Evolutionary conservation across 2,329 filamentous ascomycete genomes (phyloP), one percentile per base, ranked within the genome.

Genomic region (Apiospora saccharicola): DNA sequence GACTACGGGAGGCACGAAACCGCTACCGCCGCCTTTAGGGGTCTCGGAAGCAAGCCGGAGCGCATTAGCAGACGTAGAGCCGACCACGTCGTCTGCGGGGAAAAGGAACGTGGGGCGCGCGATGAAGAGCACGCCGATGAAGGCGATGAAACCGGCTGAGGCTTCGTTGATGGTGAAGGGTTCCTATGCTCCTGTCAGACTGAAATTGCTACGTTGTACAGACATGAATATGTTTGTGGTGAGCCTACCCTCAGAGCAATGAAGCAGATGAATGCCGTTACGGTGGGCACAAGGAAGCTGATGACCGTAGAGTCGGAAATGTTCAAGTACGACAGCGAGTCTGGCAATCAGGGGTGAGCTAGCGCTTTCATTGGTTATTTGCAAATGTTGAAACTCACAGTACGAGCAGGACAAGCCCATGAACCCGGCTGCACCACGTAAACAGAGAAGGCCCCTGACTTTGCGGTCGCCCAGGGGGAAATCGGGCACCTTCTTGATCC

Each of bases 291-390:
- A 3, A 96, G 86, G 80, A 96, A 96, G 8, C 92, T 94, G 46
- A 96, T 91, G 34, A 95, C 93, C 0, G 92, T 94, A 0, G 93
- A 92, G 78, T 96, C 94, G 1, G 93, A 90, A 1, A 96, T 86
- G 1, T 93, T 91, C 0, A 96, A 87, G 75, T 94, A 95, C 34
- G 92, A 86, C 0, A 85, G 79, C 0, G 83, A 82, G 44, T 85
- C 81, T 83, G 87, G 69, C 7, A 75, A 73, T 30, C 22, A n/a
- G 14, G 44, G n/a, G 30, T 47, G 8, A 44, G 67, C 44, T 2
- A 51, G 10, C 14, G 24, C 7, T 34, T 43, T 6, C 24, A 16
- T 30, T 30, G 6, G 1, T 13, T 19, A 10, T 12, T 8, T 61
- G 16, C 16, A 43, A 51, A 37, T 10, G 0, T 64, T 16, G 30